Evolutionary conservation across 2,329 filamentous ascomycete species (phyloP), one percentile per base, ranked within the genome.

Genomic region (Camillea tinctor): DNA sequence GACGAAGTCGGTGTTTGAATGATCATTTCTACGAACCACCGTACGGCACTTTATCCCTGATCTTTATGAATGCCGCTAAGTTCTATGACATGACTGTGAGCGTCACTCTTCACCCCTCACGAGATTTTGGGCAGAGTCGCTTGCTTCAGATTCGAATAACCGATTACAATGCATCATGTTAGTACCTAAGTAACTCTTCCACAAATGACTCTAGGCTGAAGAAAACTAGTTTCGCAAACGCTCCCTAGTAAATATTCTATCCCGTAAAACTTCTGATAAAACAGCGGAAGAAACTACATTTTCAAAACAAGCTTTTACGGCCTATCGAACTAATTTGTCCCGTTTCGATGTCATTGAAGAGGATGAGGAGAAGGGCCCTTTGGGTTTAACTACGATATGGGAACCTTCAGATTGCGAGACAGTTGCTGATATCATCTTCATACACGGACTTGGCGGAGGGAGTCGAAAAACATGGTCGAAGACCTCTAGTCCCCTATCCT

Each of bases 401-500:
- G 59, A 63, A 50, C 59, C 61, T 30, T 59, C 54, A 36, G 57
- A 59, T 23, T 49, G 49, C 50, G 50, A 55, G 4, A 23, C 53
- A 21, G 51, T 20, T 49, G 54, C 54, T 19, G 61, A 64, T 51
- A 49, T 64, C 20, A 21, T 64, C 26, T 62, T 64, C 44, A 58
- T 64, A 15, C 62, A 64, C 55, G 62, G 62, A 22, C 56, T 64
- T 21, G 57, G 60, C 36, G 62, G 62, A 40, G 60, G 58, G 21
- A 57, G 53, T 40, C 26, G 59, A 20, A 64, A 60, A 54, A 64
- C 60, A 36, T 64, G 62, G 62, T 49, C 51, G 15, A 62, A 20
- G 44, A 60, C 51, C 23, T 30, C 5, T 19, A 54, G 56, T 50
- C 36, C 54, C 20, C 54, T 44, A 40, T 58, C 57, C 50, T 64